Evolutionary conservation across 129 eudicot species (phyloP), one percentile per base, ranked within the genome.

Genomic region (Flaveria robusta): DNA sequence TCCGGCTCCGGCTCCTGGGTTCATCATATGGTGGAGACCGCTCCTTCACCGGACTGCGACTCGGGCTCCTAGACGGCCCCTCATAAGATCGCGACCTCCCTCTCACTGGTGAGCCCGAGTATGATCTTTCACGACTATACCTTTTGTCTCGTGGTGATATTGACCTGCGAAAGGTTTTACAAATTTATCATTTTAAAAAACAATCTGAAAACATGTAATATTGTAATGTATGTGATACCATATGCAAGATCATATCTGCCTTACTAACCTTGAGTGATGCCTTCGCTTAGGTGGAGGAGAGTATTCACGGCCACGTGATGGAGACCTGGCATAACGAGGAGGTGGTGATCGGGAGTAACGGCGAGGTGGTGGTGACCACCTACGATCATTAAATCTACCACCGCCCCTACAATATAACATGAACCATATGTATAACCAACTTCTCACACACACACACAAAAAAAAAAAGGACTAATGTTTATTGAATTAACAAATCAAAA

Each of bases 361-460:
- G 5, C 56, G 74, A 72, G 62, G 67, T 7, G 77, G 77, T 0
- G 77, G 54, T 72, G 77, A 72, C 24, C 77, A 67, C 77, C 77
- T 72, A 47, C 77, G 77, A 15, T 72, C 77, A 37, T 15, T 72
- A 20, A 54, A 72, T 72, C 77, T 72, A 58, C 77, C 26, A n/a
- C 77, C 77, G 16, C 67, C 60, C 59, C 77, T 72, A 64, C 52
- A 2, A 37, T 42, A 34, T 58, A 19, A 55, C 77, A 55, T 39
- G 15, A 39, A 58, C 22, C 41, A 41, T 19, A 4, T 9, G 39
- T 24, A 23, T 59, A 22, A 24, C 18, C 4, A 59, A 24, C 13
- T 59, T 23, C n/a, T 24, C 2, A 11, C 11, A 12, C 2, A 51
- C n/a, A n/a, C n/a, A n/a, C n/a, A n/a, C n/a, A 55, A 55, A 34